Base-by-base conservation (phyloP, 2,329 filamentous ascomycete genomes). In the Drechslera avenae region DNA sequence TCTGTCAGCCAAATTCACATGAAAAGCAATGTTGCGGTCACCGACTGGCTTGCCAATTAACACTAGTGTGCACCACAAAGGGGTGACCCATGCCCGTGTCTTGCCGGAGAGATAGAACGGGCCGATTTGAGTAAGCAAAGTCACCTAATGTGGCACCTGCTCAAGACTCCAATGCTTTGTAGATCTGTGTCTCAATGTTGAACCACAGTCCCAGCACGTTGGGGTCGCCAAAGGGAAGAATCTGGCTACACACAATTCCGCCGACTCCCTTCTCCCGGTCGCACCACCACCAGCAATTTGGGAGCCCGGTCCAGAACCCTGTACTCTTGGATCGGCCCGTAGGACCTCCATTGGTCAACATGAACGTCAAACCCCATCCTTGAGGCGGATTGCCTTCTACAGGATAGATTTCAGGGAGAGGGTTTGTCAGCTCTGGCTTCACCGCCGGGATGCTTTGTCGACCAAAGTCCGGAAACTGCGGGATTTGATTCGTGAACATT, bases 401-500 rank as follows among this genome's bases (percentile, higher is more conserved):
- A 5, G 72, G 72, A 49, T 74, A 86, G 5, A 86, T 35, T n/a
- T 84, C 80, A 1, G 75, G 67, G 4, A 82, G 57, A 0, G 72
- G 64, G 57, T 83, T 81, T 1, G 79, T 79, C 3, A 81, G 67
- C 14, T 81, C 76, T 0, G 79, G 77, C 54, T 81, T 84, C 0
- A 79, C 72, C 5, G 74, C 75, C 0, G 76, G 68, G 5, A 84
- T 75, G 2, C 60, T 59, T 47, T 79, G 53, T 1, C 78, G 73
- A 13, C 74, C 75, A 52, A 81, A 83, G 52, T 84, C 59, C 3
- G 83, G 81, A 37, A 81, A 77, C 1, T 77, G 49, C 1, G 79
- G 74, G 37, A 86, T 78, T 50, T 85, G 84, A 63, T 88, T 87
- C 34, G 71, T 75, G 66, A 86, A 88, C 84, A 88, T 88, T 26